Evolutionary conservation across 225 moss, liverwort and hornwort genomes (phyloP).

Genomic region (Anthoceros angustus): DNA sequence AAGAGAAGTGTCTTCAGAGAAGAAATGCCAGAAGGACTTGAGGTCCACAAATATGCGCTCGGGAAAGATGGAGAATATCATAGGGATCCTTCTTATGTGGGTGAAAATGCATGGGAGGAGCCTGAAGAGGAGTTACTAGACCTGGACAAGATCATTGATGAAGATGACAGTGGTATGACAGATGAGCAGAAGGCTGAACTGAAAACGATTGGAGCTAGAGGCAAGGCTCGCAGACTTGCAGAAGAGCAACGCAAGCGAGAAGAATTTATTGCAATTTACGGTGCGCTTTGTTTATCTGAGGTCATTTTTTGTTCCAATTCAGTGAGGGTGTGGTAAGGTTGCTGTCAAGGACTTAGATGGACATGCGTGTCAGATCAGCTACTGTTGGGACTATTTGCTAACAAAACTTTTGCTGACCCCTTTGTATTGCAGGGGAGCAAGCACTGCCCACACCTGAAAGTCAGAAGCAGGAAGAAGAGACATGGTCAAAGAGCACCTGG

Average conservation of each 20-base stretch:
- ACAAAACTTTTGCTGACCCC: neutral
- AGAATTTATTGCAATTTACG: slow-evolving; percentile 12
- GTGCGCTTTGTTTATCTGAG: neutral
- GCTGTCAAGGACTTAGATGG: no score
- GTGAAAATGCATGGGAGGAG: slow-evolving; percentile 46
- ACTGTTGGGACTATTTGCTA: no score
- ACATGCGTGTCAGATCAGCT: no score
- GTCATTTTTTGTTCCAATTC: no score
- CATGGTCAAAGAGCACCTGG: slow-evolving; percentile 39
- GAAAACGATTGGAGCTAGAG: slow-evolving; percentile 11
- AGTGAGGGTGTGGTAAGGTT: no score
- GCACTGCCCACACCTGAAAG: slow-evolving; percentile 21
- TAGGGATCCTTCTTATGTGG: slow-evolving; percentile 52
- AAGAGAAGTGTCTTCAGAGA: slow-evolving; percentile 50
- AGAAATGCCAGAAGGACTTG: slow-evolving; percentile 46
- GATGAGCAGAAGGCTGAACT: slow-evolving; percentile 19
- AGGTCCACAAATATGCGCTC: slow-evolving; percentile 38
- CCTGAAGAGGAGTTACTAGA: slow-evolving; percentile 24
- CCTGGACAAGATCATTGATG: slow-evolving; percentile 17
- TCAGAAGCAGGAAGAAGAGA: slow-evolving; percentile 32
- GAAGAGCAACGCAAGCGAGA: slow-evolving; percentile 28
- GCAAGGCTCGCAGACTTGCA: slow-evolving; percentile 18
- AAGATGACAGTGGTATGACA: slow-evolving; percentile 12
- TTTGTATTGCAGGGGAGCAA: neutral
- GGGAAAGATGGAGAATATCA: slow-evolving; percentile 52